phyloP scores from a whole-genome alignment of 139 green algal species.

The Klebsormidium nitens region DNA sequence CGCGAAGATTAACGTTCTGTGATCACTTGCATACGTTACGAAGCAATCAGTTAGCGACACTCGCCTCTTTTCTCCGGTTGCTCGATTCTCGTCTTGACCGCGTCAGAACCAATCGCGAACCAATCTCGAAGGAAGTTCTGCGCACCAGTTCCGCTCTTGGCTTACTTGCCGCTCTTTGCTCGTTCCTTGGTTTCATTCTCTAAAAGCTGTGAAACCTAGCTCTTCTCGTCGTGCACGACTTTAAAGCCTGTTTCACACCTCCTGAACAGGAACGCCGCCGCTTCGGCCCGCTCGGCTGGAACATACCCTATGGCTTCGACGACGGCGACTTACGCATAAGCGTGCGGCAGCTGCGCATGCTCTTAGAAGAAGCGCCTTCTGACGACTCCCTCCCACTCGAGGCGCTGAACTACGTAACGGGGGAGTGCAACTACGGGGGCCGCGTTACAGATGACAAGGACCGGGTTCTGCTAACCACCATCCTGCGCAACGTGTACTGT shows the following conservation, averaged over 20 bases:
- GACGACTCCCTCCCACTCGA: slow-evolving; percentile 31
- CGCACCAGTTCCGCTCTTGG: too few relatives aligned
- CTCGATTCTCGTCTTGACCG: too few relatives aligned
- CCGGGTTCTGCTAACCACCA: slow-evolving; percentile 37
- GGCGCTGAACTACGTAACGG: slow-evolving; percentile 44
- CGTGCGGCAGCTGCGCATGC: slow-evolving; percentile 45
- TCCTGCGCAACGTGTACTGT: slow-evolving; percentile 25
- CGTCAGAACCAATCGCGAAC: too few relatives aligned
- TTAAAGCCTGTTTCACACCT: neutral
- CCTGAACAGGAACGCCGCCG: slow-evolving; percentile 48
- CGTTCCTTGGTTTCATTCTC: neutral
- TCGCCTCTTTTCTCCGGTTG: too few relatives aligned
- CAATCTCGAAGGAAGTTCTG: too few relatives aligned
- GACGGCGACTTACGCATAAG: slow-evolving; percentile 46
- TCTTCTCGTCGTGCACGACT: neutral
- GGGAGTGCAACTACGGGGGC: slow-evolving; percentile 51
- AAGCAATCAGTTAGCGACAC: too few relatives aligned
- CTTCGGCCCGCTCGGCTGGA: slow-evolving; percentile 52
- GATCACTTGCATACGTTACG: too few relatives aligned
- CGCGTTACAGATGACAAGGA: slow-evolving; percentile 51
- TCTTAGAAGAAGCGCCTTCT: slow-evolving; percentile 27
- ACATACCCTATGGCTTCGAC: slow-evolving; percentile 46
- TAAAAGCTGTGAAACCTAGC: neutral
- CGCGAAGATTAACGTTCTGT: too few relatives aligned
- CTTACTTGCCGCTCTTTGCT: too few relatives aligned